Percentiles rank a stretch among this genome's conserved stretches.
Evolutionary conservation across 1,284 basidiomycete species (phyloP).

Genomic region (Ceratobasidium theobromae): DNA sequence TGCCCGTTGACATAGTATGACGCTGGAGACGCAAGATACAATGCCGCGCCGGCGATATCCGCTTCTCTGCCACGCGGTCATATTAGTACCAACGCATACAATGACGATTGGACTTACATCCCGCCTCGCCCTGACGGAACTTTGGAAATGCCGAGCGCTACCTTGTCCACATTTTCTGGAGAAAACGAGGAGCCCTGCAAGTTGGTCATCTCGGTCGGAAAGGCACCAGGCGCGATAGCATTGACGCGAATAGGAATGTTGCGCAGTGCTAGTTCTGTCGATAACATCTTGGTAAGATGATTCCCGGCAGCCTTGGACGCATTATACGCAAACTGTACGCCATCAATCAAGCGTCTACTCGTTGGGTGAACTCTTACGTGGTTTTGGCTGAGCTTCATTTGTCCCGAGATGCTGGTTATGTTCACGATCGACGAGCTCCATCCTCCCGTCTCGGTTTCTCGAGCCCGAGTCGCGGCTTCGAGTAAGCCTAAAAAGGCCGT

Average conservation of each 20-base stretch:
- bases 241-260: constrained; percentile 54
- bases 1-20: constrained; percentile 74
- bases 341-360: neutral
- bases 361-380: constrained; percentile 53
- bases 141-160: constrained; percentile 58
- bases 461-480: constrained; percentile 56
- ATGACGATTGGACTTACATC: constrained; percentile 52
- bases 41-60: constrained; percentile 72
- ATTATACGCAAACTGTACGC: constrained; percentile 70
- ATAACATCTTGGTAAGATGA: constrained; percentile 70
- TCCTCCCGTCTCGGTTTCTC: constrained; percentile 45
- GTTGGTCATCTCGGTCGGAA: constrained; percentile 68
- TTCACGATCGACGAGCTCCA: constrained; percentile 66
- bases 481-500: constrained; percentile 74
- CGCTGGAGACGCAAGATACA: constrained; percentile 69
- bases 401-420: constrained; percentile 71
- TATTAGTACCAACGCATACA: neutral
- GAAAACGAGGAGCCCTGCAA: neutral
- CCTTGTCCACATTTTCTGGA: constrained; percentile 51
- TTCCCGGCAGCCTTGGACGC: constrained; percentile 73
- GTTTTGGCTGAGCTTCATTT: constrained; percentile 66
- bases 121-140: constrained; percentile 65
- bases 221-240: constrained; percentile 60
- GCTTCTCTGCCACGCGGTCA: constrained; percentile 49
- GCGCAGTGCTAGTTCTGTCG: constrained; percentile 71